phyloP scores from a whole-genome alignment of 805 yeast species.

The Ogataea haglerorum region DNA sequence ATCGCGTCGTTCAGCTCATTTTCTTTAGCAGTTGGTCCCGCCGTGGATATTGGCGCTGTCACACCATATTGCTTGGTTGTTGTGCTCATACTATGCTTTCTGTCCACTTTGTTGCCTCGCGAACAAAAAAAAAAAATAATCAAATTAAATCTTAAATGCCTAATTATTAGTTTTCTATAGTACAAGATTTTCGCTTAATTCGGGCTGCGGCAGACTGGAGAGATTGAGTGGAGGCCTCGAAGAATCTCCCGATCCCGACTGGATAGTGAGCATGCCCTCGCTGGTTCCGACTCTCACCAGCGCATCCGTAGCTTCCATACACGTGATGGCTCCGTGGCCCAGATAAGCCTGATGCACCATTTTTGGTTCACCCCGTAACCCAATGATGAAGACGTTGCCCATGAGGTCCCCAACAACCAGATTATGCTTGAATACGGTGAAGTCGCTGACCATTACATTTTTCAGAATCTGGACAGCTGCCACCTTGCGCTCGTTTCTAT shows the following conservation, averaged over 20 bases:
- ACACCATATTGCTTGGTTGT: slow-evolving; percentile 53
- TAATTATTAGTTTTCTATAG: not conserved
- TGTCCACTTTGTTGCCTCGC: slow-evolving; percentile 11
- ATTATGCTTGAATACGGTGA: slow-evolving; percentile 13
- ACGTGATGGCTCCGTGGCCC: not conserved
- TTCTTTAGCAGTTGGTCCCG: slow-evolving; percentile 81
- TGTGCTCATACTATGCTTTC: slow-evolving; percentile 6
- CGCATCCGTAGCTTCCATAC: not conserved
- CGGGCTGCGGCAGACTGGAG: not conserved
- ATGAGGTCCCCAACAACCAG: slow-evolving; percentile 24
- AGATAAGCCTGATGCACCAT: not conserved
- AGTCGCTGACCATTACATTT: slow-evolving; percentile 8
- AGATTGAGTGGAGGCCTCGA: not conserved
- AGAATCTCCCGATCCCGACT: not conserved
- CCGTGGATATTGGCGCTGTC: slow-evolving; percentile 81
- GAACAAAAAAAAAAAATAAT: slow-evolving; percentile 4
- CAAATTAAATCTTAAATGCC: slow-evolving; percentile 1
- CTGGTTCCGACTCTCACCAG: slow-evolving; percentile 1
- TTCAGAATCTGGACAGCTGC: slow-evolving; percentile 2
- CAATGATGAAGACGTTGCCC: slow-evolving; percentile 22
- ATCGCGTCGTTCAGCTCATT: slow-evolving; percentile 68
- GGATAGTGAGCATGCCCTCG: slow-evolving; percentile 1
- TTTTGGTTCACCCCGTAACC: slow-evolving; percentile 3
- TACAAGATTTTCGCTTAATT: not conserved
- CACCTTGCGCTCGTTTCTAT: slow-evolving; percentile 1